A percentile compares a stretch with the other conserved stretches of the same genome.
Conservation (phyloP, 257 asterid genomes). For the Apocynum venetum region DNA sequence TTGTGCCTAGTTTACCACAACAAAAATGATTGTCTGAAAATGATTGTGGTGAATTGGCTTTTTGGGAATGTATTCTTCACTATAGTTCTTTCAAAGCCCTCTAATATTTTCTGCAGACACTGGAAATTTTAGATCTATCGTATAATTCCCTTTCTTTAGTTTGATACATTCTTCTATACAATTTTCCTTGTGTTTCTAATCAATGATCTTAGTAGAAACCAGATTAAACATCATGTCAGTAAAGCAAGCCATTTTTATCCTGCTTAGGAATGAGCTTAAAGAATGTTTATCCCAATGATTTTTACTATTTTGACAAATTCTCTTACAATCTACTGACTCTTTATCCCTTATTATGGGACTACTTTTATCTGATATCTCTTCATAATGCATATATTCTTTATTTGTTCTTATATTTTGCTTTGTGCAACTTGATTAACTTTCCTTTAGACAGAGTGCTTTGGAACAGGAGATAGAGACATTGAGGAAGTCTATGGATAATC, state of each 20-base stretch:
- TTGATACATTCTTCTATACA: neutral
- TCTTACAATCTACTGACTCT: neutral
- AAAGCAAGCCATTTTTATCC: conserved; percentile 5
- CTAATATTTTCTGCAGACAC: neutral
- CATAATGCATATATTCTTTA: neutral
- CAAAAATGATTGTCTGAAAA: neutral
- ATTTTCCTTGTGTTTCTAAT: neutral
- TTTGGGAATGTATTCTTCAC: neutral
- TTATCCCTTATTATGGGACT: neutral
- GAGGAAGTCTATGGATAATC: conserved; percentile 54
- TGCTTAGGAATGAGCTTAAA: neutral
- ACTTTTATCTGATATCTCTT: neutral
- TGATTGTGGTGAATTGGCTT: neutral
- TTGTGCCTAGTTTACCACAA: neutral
- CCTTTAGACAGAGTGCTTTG: conserved; percentile 85
- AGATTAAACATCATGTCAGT: neutral
- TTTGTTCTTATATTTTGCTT: neutral
- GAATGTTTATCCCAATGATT: neutral
- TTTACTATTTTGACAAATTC: neutral
- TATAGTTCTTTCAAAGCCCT: neutral
- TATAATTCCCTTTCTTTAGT: neutral
- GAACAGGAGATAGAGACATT: conserved; percentile 73
- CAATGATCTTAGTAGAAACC: neutral
- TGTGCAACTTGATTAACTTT: conserved; percentile 44
- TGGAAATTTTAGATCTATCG: neutral